Conservation (phyloP, 2,329 filamentous ascomycete genomes). For the Penicillium thymicola region DNA sequence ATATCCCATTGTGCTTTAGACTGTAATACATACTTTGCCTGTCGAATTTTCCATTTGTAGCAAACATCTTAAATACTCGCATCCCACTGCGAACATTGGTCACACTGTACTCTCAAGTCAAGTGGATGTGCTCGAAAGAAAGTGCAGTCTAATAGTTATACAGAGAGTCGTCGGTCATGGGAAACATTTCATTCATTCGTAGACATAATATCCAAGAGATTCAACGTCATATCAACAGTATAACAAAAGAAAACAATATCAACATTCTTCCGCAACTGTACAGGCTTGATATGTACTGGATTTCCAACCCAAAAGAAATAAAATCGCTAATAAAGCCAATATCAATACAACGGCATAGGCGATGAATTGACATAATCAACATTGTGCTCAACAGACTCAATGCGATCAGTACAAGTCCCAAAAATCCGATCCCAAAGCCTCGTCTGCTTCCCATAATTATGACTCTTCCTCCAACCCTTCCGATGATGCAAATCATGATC, state of each 20-base stretch:
- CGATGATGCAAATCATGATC: conserved; percentile 29
- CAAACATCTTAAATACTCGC: not conserved
- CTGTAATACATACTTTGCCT: conserved; percentile 1
- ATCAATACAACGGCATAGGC: conserved; percentile 22
- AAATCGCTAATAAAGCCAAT: not conserved
- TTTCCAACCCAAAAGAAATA: not conserved
- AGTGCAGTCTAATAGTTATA: too few species aligned
- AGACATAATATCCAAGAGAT: not conserved
- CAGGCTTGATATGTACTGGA: not conserved
- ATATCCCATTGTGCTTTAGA: conserved; percentile 1
- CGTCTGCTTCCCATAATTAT: conserved; percentile 29
- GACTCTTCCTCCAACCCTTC: conserved; percentile 28
- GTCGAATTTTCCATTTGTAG: not conserved
- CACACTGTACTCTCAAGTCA: not conserved
- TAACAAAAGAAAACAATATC: not conserved
- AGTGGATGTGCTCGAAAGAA: too few species aligned
- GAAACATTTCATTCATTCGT: conserved; percentile 3
- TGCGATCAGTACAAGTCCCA: conserved; percentile 24
- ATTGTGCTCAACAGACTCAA: conserved; percentile 22
- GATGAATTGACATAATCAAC: conserved; percentile 24
- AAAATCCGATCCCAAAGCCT: conserved; percentile 28
- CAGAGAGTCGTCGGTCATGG: not conserved
- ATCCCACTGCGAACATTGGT: not conserved
- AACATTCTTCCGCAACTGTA: not conserved
- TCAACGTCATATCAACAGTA: not conserved